Conservation (phyloP, 75 land plant species). For the Picea sitchensis region DNA sequence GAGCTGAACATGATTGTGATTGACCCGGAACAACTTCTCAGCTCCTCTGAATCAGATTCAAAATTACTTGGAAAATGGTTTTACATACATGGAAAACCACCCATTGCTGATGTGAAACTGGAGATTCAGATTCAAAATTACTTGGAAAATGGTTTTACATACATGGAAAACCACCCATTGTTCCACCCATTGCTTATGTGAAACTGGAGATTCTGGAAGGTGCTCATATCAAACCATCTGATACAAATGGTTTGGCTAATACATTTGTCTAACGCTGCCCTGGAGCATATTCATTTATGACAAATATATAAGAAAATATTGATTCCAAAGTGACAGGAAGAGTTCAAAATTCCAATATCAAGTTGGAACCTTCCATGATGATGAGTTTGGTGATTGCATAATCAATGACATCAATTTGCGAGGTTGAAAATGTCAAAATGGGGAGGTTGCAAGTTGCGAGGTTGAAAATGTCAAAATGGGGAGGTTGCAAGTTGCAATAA, state of each 20-base stretch:
- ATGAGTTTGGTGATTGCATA: constrained; percentile 63
- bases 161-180: too few species aligned
- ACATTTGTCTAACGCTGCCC: constrained; percentile 83
- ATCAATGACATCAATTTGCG: constrained; percentile 40
- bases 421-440: constrained; percentile 65
- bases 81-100: constrained; percentile 54
- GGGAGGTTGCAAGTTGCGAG: constrained; percentile 76
- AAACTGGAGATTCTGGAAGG: constrained; percentile 91
- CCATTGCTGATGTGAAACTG: constrained; percentile 51
- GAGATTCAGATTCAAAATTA: too few species aligned
- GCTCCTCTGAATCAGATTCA: too few species aligned
- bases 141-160: too few species aligned
- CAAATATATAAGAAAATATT: constrained; percentile 82
- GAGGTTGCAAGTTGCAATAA: constrained; percentile 67
- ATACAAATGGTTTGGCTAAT: constrained; percentile 88
- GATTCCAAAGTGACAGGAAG: constrained; percentile 87
- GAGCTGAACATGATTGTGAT: too few species aligned
- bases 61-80: constrained; percentile 67
- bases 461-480: constrained; percentile 76
- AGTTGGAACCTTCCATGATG: constrained; percentile 83
- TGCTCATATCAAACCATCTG: constrained; percentile 75
- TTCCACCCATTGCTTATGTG: too few species aligned
- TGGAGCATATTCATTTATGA: constrained; percentile 54
- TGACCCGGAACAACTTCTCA: too few species aligned
- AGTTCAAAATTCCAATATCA: constrained; percentile 69